These are phyloP conservation scores for Oxyria digyna DNA, from an alignment of 148 eudicot genomes.

Conservation along the genomic window DNA sequence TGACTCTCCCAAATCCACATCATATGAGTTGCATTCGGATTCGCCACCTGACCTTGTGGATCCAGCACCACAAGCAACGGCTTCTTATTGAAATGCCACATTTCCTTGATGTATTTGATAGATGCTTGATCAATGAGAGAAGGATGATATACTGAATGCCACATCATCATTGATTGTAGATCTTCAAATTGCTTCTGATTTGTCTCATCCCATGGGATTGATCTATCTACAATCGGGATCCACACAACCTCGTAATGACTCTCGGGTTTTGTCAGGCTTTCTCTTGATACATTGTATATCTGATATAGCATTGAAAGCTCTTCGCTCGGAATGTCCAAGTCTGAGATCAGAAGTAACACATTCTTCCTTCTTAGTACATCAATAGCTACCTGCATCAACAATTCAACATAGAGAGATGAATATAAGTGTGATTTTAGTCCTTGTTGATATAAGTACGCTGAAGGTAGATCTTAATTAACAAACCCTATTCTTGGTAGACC, in stretches of 20 bases:
- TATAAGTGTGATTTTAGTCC: not conserved
- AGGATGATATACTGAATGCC: conserved; percentile 55
- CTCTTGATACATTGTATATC: conserved; percentile 49
- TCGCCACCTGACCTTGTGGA: conserved; percentile 50
- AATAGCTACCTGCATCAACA: conserved; percentile 27
- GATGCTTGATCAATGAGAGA: conserved; percentile 47
- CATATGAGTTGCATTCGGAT: conserved; percentile 57
- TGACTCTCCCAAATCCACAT: conserved; percentile 78
- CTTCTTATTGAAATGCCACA: conserved; percentile 54
- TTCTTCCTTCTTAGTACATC: conserved; percentile 45
- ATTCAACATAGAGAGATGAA: not conserved
- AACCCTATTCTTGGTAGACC: conserved; percentile 41
- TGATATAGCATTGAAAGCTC: conserved; percentile 51
- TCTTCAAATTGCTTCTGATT: conserved; percentile 31
- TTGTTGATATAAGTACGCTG: not conserved
- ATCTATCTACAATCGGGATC: conserved; percentile 47
- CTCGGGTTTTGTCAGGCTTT: conserved; percentile 30
- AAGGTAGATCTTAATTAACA: conserved; percentile 5
- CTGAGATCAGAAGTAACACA: conserved; percentile 51
- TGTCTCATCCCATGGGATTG: conserved; percentile 25
- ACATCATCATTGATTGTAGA: conserved; percentile 38
- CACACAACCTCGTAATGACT: conserved; percentile 65
- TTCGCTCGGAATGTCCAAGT: conserved; percentile 49
- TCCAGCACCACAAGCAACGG: conserved; percentile 63
- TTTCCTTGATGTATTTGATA: conserved; percentile 44